These are phyloP conservation scores for Tetrapyrgos nigripes DNA, from an alignment of 1,284 basidiomycete genomes.

Conservation along the genomic window DNA sequence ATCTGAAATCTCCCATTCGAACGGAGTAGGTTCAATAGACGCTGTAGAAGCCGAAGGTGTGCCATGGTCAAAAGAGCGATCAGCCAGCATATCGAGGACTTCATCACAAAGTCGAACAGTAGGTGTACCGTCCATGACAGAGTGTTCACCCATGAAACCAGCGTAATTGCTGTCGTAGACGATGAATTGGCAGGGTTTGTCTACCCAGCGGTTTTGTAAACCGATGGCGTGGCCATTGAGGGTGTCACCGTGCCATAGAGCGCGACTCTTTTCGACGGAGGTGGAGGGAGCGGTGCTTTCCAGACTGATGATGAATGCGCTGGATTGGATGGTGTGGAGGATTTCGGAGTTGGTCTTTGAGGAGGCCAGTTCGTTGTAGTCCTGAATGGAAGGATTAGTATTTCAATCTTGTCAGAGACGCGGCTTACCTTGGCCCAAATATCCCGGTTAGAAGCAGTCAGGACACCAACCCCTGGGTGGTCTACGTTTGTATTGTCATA, in stretches of 20 bases:
- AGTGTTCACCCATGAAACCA: conserved; percentile 92
- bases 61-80: conserved; percentile 64
- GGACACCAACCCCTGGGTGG: conserved; percentile 76
- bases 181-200: conserved; percentile 86
- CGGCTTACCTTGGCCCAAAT: conserved; percentile 82
- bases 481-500: conserved; percentile 67
- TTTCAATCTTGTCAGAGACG: conserved; percentile 11
- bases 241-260: conserved; percentile 77
- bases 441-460: conserved; percentile 84
- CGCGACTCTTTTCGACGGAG: conserved; percentile 65
- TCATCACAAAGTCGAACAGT: conserved; percentile 71
- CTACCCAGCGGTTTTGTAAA: conserved; percentile 78
- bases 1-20: conserved; percentile 73
- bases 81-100: conserved; percentile 67
- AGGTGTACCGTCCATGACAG: conserved; percentile 85
- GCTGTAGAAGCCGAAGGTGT: conserved; percentile 24
- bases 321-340: conserved; percentile 78
- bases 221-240: conserved; percentile 51
- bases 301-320: conserved; percentile 83
- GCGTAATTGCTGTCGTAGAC: conserved; percentile 81
- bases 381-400: conserved; percentile 42
- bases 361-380: conserved; percentile 64
- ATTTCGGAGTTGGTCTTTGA: conserved; percentile 67
- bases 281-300: conserved; percentile 66
- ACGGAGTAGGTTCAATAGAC: conserved; percentile 38